Evolutionary conservation across 73 alveolate species (phyloP), one percentile per base, ranked within the genome.

Genomic region (Blepharisma japonicum): DNA sequence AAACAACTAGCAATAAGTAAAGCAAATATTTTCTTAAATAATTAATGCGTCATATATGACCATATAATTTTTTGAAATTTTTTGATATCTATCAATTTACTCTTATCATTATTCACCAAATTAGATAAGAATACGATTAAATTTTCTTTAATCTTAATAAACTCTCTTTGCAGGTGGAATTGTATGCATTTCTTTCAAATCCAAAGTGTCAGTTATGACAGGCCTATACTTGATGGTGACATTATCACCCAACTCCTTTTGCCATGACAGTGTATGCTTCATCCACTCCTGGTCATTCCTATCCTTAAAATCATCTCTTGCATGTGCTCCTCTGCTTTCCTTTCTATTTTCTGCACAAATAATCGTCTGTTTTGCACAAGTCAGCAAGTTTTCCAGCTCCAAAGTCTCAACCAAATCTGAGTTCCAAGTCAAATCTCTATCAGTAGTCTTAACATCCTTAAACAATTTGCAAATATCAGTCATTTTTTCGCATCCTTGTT

Each of bases 401-500:
- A 91, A 71, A 53, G 95, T 86, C 74, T 91, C 97, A 54, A 91
- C 71, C 32, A 91, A 77, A 68, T 91, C 97, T 14, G 97, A 80
- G 87, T 91, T 91, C 97, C 91, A 94, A 68, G 90, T 87, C 56
- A 78, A 77, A 55, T 98, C 97, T 76, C 95, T 89, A 83, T 87
- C 98, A 56, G 71, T 82, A 21, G 83, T 90, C 55, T 92, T 87
- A 71, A 87, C 79, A 55, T 87, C 89, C 48, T 79, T 68, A 68
- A 77, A 90, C 77, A 56, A 61, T 46, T 80, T 77, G 70, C 83
- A 56, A 78, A 91, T 84, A n/a, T 83, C 92, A 56, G 85, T 77
- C 45, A 92, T 48, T 53, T 87, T 84, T 68, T 81, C 70, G 77
- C 77, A 81, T 47, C 97, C 98, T 54, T 87, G 90, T 55, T 86